Base-by-base conservation (phyloP, 805 yeast genomes). In the Ogataea philodendri region DNA sequence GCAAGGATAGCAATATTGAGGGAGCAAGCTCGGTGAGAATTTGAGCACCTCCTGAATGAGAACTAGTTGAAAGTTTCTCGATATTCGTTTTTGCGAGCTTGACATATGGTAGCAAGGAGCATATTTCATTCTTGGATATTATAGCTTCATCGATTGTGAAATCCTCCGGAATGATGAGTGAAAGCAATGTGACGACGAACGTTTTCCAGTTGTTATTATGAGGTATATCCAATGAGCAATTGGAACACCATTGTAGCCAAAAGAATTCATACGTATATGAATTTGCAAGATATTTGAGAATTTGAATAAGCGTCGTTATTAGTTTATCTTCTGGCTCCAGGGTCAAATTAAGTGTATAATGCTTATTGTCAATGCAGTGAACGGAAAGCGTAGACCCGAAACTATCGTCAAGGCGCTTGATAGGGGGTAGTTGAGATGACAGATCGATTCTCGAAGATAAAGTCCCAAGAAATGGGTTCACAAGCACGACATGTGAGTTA, bases 1-100 rank as follows among this genome's bases (percentile, higher is more conserved):
- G 97, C 30, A 90, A 59, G 0, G 88, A 75, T 16, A 84, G 59
- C 0, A 79, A 69, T 8, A 85, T 69, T 39, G 74, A 78, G 0
- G 90, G 83, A 0, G 79, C 62, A 48, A 78, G 58, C 19, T 76
- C 76, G n/a, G 66, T 60, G 20, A 79, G 58, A 5, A 71, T 55
- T 38, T 70, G 72, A 36, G 63, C 41, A 4, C 54, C 51, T 7
- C 43, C n/a, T 2, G 44, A 19, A 37, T 39, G 13, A 1, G 43
- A 15, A 17, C 35, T 24, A 2, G 37, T 11, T n/a, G 32, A 32
- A 8, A 40, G 30, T 22, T 35, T 26, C 21, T 50, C 45, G 18
- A 32, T 45, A 7, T 46, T 45, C 5, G 37, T 10, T 26, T 48
- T 50, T 3, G 57, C 42, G 18, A 26, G 2, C 16, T 41, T 30